A percentile compares a stretch with the other conserved stretches of the same genome.
Evolutionary conservation across 257 asterid species (phyloP).

Genomic region (Salvia hispanica): DNA sequence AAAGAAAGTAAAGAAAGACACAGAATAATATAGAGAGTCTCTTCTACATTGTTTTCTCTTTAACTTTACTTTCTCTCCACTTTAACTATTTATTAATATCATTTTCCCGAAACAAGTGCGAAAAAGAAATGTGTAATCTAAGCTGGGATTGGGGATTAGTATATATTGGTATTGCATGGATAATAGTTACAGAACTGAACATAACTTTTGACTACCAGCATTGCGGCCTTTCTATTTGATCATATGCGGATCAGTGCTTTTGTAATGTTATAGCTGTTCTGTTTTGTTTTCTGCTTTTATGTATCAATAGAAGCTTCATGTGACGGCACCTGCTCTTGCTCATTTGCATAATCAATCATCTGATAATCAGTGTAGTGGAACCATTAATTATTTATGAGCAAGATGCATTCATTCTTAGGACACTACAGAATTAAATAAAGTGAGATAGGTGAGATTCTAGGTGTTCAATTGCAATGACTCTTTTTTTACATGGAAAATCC

Average conservation of each 20-base stretch:
- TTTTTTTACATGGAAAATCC: background rate
- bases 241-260: constrained; percentile 1
- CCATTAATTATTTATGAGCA: background rate
- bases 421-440: background rate
- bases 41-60: too few species aligned
- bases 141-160: too few species aligned
- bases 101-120: too few species aligned
- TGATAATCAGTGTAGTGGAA: background rate
- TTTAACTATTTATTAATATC: too few species aligned
- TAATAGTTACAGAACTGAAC: constrained; percentile 2
- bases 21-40: too few species aligned
- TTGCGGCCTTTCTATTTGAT: background rate
- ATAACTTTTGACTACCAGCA: background rate
- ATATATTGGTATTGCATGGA: background rate
- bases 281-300: background rate
- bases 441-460: background rate
- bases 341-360: constrained; percentile 7
- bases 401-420: background rate
- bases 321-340: constrained; percentile 5
- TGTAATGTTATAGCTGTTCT: background rate
- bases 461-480: too few species aligned
- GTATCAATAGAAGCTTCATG: background rate
- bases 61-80: too few species aligned
- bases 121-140: too few species aligned
- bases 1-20: too few species aligned